Conservation (phyloP, 2,329 filamentous ascomycete species). For the Conoideocrella luteorostrata region DNA sequence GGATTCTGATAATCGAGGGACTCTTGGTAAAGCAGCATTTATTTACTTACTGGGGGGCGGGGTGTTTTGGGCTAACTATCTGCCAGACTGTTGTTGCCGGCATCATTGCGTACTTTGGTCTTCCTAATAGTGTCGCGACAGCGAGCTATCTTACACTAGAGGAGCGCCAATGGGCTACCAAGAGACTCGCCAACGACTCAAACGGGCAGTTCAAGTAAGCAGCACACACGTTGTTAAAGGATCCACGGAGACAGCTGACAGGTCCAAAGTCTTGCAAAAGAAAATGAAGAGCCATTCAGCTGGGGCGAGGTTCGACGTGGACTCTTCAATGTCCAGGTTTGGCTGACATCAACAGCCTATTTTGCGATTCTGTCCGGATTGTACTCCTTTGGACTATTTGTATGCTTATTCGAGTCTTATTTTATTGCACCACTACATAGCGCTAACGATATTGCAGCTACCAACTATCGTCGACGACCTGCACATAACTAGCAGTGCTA, state of each 20-base stretch:
- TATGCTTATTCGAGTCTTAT: too few species aligned
- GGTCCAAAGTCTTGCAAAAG: constrained; percentile 19
- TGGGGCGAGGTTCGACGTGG: constrained; percentile 60
- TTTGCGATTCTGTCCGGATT: constrained; percentile 52
- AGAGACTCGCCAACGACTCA: constrained; percentile 34
- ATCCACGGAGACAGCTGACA: too few species aligned
- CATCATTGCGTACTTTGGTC: constrained; percentile 41
- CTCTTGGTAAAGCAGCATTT: constrained; percentile 27
- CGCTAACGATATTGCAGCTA: constrained; percentile 30
- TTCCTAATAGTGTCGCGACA: constrained; percentile 50
- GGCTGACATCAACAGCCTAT: constrained; percentile 57
- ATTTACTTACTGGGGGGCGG: not conserved
- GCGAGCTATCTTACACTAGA: constrained; percentile 46
- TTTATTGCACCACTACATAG: too few species aligned
- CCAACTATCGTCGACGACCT: constrained; percentile 59
- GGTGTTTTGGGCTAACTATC: not conserved
- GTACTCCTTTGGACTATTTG: constrained; percentile 60
- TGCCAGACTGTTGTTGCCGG: constrained; percentile 47
- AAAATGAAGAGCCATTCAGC: constrained; percentile 41
- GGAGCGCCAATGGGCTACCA: constrained; percentile 43
- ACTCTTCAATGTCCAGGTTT: constrained; percentile 52
- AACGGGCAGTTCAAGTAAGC: constrained; percentile 28
- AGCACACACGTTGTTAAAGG: not conserved
- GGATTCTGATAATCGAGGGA: constrained; percentile 56
- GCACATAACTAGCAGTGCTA: constrained; percentile 44